Percentiles rank a stretch among this genome's conserved stretches.
Conservation (phyloP, 306 rosid genomes). For the Oxytropis ochrocephala region DNA sequence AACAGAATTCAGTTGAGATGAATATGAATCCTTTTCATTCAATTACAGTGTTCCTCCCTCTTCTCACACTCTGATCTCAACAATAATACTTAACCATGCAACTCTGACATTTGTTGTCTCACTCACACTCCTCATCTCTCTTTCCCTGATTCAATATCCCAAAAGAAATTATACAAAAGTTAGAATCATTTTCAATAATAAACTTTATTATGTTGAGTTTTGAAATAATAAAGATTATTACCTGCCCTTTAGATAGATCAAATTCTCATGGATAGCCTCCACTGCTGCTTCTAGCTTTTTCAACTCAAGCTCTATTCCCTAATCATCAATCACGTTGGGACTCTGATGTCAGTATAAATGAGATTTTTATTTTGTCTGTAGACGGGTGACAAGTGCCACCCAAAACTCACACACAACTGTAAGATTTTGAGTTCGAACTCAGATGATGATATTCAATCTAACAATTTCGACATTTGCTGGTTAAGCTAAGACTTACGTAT, state of each 20-base stretch:
- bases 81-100: slow-evolving; percentile 64
- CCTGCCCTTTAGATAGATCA: slow-evolving; percentile 66
- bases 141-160: slow-evolving; percentile 47
- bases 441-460: no score
- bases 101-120: slow-evolving; percentile 71
- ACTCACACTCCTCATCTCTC: slow-evolving; percentile 68
- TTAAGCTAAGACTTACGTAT: no score
- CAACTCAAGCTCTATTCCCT: slow-evolving; percentile 91
- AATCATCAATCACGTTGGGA: background rate
- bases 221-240: slow-evolving; percentile 17
- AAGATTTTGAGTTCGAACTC: no score
- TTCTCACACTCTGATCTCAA: no score
- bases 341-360: background rate
- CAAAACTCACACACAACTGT: no score
- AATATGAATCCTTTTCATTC: no score
- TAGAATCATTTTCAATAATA: background rate
- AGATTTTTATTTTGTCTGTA: no score
- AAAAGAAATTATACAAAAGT: background rate
- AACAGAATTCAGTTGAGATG: no score
- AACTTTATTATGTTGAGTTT: background rate
- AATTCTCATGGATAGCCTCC: slow-evolving; percentile 71
- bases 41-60: no score
- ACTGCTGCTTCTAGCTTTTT: slow-evolving; percentile 83
- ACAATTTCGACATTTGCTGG: no score
- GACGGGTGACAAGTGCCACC: no score